A percentile compares a stretch with the other conserved stretches of the same genome.
Conservation (phyloP, 129 eudicot genomes). For the Heracleum sosnowskyi region DNA sequence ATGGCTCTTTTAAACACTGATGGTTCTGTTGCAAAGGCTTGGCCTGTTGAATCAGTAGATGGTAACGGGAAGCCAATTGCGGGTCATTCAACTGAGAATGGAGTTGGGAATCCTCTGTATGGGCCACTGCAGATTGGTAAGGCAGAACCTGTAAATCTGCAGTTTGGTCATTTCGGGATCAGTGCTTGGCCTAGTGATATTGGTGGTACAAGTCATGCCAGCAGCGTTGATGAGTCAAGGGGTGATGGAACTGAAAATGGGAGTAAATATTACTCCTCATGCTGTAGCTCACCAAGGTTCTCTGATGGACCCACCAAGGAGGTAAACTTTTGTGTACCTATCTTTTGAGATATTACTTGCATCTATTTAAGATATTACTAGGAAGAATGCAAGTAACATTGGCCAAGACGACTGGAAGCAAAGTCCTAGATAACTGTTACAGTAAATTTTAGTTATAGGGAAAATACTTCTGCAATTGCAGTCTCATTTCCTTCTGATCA, state of each 20-base stretch:
- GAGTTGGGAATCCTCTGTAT: constrained; percentile 54
- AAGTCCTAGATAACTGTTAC: background rate
- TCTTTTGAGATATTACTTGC: background rate
- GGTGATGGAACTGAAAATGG: constrained; percentile 51
- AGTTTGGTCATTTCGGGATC: constrained; percentile 78
- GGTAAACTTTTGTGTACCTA: constrained; percentile 24
- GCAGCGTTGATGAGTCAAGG: constrained; percentile 60
- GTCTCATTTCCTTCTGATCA: background rate
- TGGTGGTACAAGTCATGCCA: constrained; percentile 72
- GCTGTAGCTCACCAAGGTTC: constrained; percentile 56
- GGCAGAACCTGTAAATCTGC: constrained; percentile 77
- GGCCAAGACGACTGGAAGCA: background rate
- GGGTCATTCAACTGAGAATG: constrained; percentile 20
- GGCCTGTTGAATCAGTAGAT: constrained; percentile 73
- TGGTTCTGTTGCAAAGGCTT: constrained; percentile 96
- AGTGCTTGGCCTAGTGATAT: constrained; percentile 82
- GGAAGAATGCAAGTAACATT: background rate
- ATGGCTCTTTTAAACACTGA: constrained; percentile 86
- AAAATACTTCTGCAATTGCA: background rate
- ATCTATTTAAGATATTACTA: background rate
- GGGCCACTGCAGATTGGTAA: constrained; percentile 86
- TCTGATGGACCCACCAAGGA: constrained; percentile 76
- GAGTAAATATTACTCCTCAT: constrained; percentile 37
- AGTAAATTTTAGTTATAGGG: background rate
- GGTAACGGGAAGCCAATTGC: constrained; percentile 42